Percentiles rank a stretch among this genome's conserved stretches.
Conservation (phyloP, 2,329 filamentous ascomycete species). For the Sporothrix brunneoviolacea region DNA sequence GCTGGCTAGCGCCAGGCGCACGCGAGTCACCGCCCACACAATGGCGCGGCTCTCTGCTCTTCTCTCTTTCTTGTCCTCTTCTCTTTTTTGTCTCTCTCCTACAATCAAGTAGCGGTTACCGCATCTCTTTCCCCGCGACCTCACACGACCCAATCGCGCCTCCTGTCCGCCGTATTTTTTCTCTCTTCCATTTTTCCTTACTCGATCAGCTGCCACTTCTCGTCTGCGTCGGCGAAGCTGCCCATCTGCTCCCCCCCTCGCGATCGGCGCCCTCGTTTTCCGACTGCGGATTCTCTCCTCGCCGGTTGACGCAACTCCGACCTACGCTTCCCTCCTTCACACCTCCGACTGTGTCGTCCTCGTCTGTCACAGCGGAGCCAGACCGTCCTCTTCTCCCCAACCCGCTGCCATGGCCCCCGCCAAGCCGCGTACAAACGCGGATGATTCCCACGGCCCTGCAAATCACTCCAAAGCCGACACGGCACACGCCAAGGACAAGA, state of each 20-base stretch:
- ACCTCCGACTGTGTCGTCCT: too few species aligned
- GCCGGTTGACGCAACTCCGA: too few species aligned
- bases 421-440: constrained; percentile 13
- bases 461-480: constrained; percentile 36
- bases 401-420: constrained; percentile 11
- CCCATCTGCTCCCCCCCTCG: neutral
- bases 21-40: constrained; percentile 6
- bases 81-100: neutral
- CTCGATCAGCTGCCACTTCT: too few species aligned
- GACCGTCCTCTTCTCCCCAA: neutral
- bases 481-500: constrained; percentile 39
- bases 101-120: too few species aligned
- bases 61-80: neutral
- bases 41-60: neutral
- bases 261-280: too few species aligned
- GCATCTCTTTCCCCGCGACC: too few species aligned
- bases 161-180: too few species aligned
- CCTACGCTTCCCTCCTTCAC: too few species aligned
- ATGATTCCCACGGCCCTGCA: constrained; percentile 12
- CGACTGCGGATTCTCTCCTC: too few species aligned
- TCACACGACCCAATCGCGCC: too few species aligned
- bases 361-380: too few species aligned
- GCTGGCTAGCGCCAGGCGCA: neutral
- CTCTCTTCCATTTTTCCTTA: neutral
- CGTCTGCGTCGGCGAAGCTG: too few species aligned